Conservation (phyloP, 441 rosid species). For the Cnidoscolus chayamansa region DNA sequence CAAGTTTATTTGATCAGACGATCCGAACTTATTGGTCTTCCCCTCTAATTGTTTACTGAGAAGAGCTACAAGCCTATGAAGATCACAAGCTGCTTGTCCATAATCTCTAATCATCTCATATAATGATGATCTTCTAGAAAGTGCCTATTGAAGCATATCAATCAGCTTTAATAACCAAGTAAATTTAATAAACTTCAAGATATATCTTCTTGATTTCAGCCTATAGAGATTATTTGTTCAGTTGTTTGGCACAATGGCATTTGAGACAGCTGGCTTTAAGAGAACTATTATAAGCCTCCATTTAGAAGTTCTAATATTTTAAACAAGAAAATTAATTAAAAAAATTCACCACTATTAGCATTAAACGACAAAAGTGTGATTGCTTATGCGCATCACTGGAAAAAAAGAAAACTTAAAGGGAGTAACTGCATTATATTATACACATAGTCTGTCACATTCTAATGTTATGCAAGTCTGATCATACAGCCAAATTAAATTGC, state of each 20-base stretch:
- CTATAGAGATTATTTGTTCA: neutral
- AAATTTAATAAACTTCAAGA: constrained; percentile 10
- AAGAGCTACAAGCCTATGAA: constrained; percentile 53
- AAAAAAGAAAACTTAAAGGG: neutral
- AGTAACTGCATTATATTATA: neutral
- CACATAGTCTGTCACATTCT: neutral
- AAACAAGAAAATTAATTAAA: neutral
- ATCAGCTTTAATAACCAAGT: neutral
- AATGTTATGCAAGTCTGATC: neutral
- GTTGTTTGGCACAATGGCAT: neutral
- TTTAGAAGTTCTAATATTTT: neutral
- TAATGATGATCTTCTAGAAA: constrained; percentile 79
- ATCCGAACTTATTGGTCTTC: constrained; percentile 41
- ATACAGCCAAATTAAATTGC: constrained; percentile 5
- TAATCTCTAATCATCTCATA: constrained; percentile 89
- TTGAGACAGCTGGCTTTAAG: neutral
- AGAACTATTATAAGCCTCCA: neutral
- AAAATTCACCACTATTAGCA: neutral
- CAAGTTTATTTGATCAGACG: constrained; percentile 48
- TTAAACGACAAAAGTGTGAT: neutral
- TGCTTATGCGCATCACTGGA: neutral
- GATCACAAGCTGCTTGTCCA: constrained; percentile 78
- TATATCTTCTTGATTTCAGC: neutral
- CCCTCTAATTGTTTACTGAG: constrained; percentile 64
- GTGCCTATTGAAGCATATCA: constrained; percentile 48